phyloP scores from a whole-genome alignment of 2,329 filamentous ascomycete species.

The Aspergillus fischeri region DNA sequence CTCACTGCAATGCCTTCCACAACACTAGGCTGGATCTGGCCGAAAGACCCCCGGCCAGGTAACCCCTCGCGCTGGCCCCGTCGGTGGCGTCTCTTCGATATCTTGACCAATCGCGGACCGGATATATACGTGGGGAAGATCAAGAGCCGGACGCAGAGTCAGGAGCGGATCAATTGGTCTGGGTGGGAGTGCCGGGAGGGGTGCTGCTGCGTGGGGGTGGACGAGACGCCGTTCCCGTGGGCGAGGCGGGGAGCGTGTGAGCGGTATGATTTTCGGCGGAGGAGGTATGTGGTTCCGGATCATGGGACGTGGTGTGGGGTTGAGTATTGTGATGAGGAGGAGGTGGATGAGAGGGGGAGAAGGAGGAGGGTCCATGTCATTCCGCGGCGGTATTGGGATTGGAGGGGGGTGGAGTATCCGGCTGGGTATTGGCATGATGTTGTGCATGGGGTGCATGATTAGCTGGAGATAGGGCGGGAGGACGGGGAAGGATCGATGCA shows the following conservation, averaged over 20 bases:
- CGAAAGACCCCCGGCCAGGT: conserved; percentile 34
- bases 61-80: conserved; percentile 28
- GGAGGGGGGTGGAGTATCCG: conserved; percentile 16
- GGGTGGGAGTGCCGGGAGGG: background rate
- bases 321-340: conserved; percentile 21
- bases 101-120: conserved; percentile 37
- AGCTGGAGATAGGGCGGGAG: no score
- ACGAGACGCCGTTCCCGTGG: conserved; percentile 16
- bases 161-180: background rate
- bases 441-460: conserved; percentile 13
- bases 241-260: conserved; percentile 16
- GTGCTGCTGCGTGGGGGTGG: conserved; percentile 3
- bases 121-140: conserved; percentile 39
- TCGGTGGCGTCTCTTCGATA: conserved; percentile 31
- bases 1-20: background rate
- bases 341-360: background rate
- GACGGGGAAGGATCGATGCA: conserved; percentile 16
- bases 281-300: conserved; percentile 27
- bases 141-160: background rate
- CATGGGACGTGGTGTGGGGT: conserved; percentile 27
- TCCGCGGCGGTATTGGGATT: conserved; percentile 25
- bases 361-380: conserved; percentile 16
- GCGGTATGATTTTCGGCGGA: conserved; percentile 31
- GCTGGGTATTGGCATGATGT: conserved; percentile 21
- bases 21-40: conserved; percentile 33